Conservation (phyloP, 306 rosid genomes). For the Begonia masoniana region DNA sequence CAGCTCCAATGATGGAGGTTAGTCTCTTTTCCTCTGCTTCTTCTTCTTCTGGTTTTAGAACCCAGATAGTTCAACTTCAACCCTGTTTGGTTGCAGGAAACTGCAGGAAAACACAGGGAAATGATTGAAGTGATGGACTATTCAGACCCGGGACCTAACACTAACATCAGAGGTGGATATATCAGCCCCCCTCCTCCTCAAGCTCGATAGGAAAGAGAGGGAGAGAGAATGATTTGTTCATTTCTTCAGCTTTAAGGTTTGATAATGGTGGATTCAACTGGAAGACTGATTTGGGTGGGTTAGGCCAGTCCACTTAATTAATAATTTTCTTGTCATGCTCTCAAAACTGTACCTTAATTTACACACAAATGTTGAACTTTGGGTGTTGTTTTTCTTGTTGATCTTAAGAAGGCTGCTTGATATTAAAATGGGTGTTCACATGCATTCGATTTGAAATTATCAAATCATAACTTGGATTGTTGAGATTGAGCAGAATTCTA, state of each 20-base stretch:
- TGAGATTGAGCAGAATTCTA: no score
- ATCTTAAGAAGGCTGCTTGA: no score
- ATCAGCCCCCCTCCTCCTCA: slow-evolving; percentile 27
- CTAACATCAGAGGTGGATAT: slow-evolving; percentile 43
- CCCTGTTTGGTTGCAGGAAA: slow-evolving; percentile 20
- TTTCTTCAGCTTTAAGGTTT: background rate
- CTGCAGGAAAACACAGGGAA: slow-evolving; percentile 10
- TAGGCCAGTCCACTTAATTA: background rate
- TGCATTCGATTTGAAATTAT: no score
- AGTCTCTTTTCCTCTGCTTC: background rate
- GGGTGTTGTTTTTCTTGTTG: no score
- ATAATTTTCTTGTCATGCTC: no score
- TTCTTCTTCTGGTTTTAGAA: background rate
- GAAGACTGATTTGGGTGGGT: background rate
- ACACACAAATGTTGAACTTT: no score
- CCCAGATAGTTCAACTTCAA: background rate
- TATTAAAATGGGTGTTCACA: no score
- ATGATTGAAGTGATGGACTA: slow-evolving; percentile 40
- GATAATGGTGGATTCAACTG: no score
- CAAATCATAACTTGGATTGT: no score
- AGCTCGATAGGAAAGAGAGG: slow-evolving; percentile 2
- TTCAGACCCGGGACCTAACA: slow-evolving; percentile 57
- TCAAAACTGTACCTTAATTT: no score
- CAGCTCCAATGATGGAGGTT: background rate
- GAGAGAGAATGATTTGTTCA: background rate